Conservation (phyloP, 805 yeast genomes). For the Brettanomyces sp. region DNA sequence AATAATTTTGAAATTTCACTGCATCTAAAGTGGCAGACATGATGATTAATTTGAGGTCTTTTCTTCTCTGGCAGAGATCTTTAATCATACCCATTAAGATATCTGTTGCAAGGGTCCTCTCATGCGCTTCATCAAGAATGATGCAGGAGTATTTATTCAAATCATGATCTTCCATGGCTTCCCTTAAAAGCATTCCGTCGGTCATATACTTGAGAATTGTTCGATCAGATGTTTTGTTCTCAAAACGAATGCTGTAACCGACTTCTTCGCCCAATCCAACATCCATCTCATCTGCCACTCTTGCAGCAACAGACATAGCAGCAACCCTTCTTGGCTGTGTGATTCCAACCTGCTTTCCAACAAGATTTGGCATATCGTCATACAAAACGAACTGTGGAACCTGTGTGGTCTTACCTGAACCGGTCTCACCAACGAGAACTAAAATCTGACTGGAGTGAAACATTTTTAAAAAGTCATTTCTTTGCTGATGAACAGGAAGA, state of each 20-base stretch:
- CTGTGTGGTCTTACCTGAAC: constrained; percentile 98
- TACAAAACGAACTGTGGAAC: constrained; percentile 91
- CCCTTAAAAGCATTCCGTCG: constrained; percentile 95
- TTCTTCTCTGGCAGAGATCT: constrained; percentile 68
- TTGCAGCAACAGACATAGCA: constrained; percentile 95
- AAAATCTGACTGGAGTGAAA: constrained; percentile 86
- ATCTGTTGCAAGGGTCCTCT: constrained; percentile 93
- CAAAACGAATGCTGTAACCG: constrained; percentile 92
- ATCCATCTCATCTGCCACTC: constrained; percentile 97
- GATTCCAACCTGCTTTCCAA: constrained; percentile 84
- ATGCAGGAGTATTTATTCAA: constrained; percentile 77
- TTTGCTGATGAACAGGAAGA: constrained; percentile 88
- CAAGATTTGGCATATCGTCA: constrained; percentile 86
- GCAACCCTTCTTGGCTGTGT: constrained; percentile 98
- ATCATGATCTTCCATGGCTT: constrained; percentile 94
- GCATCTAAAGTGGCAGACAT: constrained; percentile 99
- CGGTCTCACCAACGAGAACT: constrained; percentile 99
- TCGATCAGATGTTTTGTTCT: constrained; percentile 70
- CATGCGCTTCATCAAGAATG: constrained; percentile 96
- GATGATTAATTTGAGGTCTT: constrained; percentile 82
- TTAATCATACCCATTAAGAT: constrained; percentile 91
- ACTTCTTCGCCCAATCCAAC: constrained; percentile 88
- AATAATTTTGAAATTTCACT: constrained; percentile 85
- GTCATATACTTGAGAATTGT: constrained; percentile 94
- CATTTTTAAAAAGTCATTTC: constrained; percentile 76